Evolutionary conservation across 805 yeast species (phyloP), one percentile per base, ranked within the genome.

Genomic region (Debaryomyces prosopidis): DNA sequence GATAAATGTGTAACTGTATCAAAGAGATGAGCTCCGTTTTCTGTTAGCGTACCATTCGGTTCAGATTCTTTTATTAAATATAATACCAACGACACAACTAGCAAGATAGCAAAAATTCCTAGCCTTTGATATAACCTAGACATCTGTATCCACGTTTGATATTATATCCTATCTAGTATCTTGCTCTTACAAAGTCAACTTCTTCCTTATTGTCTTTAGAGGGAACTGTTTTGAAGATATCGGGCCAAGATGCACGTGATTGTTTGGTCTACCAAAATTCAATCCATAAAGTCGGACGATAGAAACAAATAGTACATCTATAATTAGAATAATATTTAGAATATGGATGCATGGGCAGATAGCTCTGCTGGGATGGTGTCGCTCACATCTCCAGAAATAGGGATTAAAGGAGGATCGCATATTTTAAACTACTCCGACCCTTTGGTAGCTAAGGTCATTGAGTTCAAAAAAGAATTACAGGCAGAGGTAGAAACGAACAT

Each of bases 381-480:
- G 19, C 45, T 44, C 40, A 46, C 50, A 26, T 45, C 18, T n/a
- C 53, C 30, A 23, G 20, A 11, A 14, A 17, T 12, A n/a, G 37
- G 20, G 3, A 18, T 36, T 17, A 31, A 23, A 28, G 45, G 34
- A 16, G 43, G 20, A 16, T 30, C 42, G 23, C 27, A 32, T n/a
- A 32, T 42, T 3, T 41, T 47, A 12, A 59, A 57, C 42, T 57
- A 52, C 36, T 46, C 59, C 5, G 72, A 67, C 46, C 67, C 69
- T 4, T 48, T 63, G 16, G 44, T 67, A 30, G 46, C 55, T 9
- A 54, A 62, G 45, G 53, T 67, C 16, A 39, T 55, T 12, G 54
- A 58, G 6, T 61, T 65, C n/a, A 66, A 64, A 43, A 58, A 60
- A 28, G 58, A 58, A 8, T 44, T 66, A 12, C 65, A 60, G 33